These are phyloP conservation scores for Lachnum nothofagi DNA, from an alignment of 2,329 filamentous ascomycete genomes.

Conservation along the genomic window DNA sequence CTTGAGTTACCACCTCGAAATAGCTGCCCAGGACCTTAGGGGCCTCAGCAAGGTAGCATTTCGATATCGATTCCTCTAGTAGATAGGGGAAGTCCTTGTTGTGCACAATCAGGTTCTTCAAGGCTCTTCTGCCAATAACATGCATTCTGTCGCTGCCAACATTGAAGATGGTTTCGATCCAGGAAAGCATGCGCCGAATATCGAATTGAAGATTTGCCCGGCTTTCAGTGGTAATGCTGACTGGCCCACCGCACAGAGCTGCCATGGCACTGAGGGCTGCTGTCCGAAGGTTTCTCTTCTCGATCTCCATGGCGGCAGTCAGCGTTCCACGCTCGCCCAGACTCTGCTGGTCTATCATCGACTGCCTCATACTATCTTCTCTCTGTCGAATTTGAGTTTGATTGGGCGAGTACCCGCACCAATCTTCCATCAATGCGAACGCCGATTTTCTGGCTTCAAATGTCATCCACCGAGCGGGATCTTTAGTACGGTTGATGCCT, in stretches of 20 bases:
- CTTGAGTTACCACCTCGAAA: conserved; percentile 84
- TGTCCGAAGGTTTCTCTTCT: conserved; percentile 85
- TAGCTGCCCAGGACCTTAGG: conserved; percentile 89
- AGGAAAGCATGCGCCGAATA: conserved; percentile 83
- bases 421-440: conserved; percentile 96
- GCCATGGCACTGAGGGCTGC: conserved; percentile 95
- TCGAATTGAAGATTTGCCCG: conserved; percentile 87
- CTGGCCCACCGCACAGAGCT: conserved; percentile 77
- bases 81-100: conserved; percentile 84
- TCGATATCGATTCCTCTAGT: conserved; percentile 81
- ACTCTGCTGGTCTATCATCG: conserved; percentile 71
- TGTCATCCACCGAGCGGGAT: conserved; percentile 90
- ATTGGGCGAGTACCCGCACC: conserved; percentile 96
- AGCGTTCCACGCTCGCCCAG: conserved; percentile 69
- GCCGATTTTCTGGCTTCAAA: conserved; percentile 94
- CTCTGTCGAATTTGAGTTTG: conserved; percentile 74
- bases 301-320: conserved; percentile 90
- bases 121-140: conserved; percentile 76
- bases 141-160: conserved; percentile 89
- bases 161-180: conserved; percentile 93
- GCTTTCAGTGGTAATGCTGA: conserved; percentile 83
- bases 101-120: conserved; percentile 84
- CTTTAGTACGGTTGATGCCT: conserved; percentile 77
- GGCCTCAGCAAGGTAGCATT: conserved; percentile 78
- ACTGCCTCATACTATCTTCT: conserved; percentile 83